Evolutionary conservation across 805 yeast species (phyloP).

Genomic region (Suhomyces kilbournensis): DNA sequence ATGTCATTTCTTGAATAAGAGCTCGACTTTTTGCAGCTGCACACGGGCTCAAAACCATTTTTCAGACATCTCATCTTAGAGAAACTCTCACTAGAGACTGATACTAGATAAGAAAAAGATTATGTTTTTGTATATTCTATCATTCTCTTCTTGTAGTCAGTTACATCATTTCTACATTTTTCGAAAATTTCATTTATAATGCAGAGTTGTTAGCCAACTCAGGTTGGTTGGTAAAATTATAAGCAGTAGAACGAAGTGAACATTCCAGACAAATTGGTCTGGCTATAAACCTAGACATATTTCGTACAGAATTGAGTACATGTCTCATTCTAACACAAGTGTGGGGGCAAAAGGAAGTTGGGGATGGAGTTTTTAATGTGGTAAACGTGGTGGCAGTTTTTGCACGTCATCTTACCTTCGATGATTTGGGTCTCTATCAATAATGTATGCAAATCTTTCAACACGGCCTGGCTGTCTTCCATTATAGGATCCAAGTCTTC

Average conservation of each 20-base stretch:
- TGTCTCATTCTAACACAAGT: conserved; percentile 46
- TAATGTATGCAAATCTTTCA: conserved; percentile 73
- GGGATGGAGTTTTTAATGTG: conserved; percentile 92
- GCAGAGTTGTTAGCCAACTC: neutral
- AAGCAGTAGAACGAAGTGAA: neutral
- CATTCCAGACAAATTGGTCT: neutral
- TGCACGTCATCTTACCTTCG: conserved; percentile 88
- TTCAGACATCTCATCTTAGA: neutral
- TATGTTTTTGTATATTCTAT: too few relatives aligned
- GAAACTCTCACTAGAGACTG: neutral
- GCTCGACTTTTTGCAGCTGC: neutral
- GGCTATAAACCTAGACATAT: neutral
- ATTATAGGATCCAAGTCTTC: conserved; percentile 49
- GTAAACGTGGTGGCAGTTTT: conserved; percentile 81
- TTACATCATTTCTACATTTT: neutral
- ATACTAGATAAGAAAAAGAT: neutral
- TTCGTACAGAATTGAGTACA: too few relatives aligned
- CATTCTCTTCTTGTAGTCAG: neutral
- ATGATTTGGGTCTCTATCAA: conserved; percentile 80
- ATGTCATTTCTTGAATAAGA: neutral
- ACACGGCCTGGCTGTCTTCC: conserved; percentile 51
- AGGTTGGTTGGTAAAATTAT: neutral
- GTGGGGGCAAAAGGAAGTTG: conserved; percentile 91
- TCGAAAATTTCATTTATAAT: neutral
- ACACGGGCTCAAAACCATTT: neutral